phyloP scores from a whole-genome alignment of 768 basidiomycete species.

The Heimioporus sp. region DNA sequence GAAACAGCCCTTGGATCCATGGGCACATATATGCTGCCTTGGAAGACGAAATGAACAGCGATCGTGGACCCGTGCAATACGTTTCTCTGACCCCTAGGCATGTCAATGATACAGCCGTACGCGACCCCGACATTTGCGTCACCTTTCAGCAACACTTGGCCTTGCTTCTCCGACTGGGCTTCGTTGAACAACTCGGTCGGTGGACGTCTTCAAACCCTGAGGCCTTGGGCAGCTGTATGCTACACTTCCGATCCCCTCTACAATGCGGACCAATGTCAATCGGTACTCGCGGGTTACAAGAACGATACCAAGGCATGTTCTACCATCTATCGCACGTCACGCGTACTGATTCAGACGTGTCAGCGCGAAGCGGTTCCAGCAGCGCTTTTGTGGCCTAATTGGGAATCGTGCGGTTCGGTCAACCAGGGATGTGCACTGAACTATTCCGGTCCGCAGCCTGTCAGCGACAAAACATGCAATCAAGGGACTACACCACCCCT shows the following conservation, averaged over 20 bases:
- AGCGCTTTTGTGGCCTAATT: slow-evolving; percentile 23
- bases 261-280: slow-evolving; percentile 12
- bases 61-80: too few species aligned
- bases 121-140: slow-evolving; percentile 3
- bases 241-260: slow-evolving; percentile 20
- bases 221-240: slow-evolving; percentile 23
- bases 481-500: slow-evolving; percentile 23
- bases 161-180: slow-evolving; percentile 5
- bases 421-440: slow-evolving; percentile 17
- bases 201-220: slow-evolving; percentile 17
- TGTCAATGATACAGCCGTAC: slow-evolving; percentile 3
- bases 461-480: slow-evolving; percentile 7
- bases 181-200: slow-evolving; percentile 13
- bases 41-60: not conserved
- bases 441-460: slow-evolving; percentile 14
- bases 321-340: not conserved
- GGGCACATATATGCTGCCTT: too few species aligned
- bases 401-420: slow-evolving; percentile 19
- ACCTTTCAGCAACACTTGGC: slow-evolving; percentile 8
- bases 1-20: too few species aligned
- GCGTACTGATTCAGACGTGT: not conserved
- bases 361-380: slow-evolving; percentile 19
- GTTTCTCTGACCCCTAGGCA: not conserved
- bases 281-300: slow-evolving; percentile 10
- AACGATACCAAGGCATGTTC: slow-evolving; percentile 14